phyloP scores from a whole-genome alignment of 2,329 filamentous ascomycete genomes.

The Aspergillus felis region DNA sequence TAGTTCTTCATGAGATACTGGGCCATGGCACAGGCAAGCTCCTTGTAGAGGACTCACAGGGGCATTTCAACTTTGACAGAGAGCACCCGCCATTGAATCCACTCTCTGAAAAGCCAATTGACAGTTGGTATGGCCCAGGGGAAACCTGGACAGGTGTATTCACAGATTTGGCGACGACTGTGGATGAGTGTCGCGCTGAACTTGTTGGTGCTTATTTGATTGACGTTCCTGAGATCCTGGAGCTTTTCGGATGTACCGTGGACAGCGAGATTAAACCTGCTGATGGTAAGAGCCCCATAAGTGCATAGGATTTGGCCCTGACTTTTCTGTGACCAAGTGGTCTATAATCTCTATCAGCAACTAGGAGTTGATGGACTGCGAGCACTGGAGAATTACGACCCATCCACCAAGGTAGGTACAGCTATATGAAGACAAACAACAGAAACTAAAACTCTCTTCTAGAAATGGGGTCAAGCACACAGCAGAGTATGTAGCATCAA shows the following conservation, averaged over 20 bases:
- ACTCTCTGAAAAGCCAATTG: constrained; percentile 52
- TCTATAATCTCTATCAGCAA: constrained; percentile 42
- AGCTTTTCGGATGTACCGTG: constrained; percentile 32
- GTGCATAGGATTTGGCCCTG: constrained; percentile 14
- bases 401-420: constrained; percentile 41
- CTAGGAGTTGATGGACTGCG: constrained; percentile 41
- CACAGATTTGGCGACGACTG: constrained; percentile 54
- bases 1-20: constrained; percentile 51
- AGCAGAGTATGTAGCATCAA: constrained; percentile 6
- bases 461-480: constrained; percentile 17
- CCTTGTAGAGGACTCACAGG: constrained; percentile 51
- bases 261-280: constrained; percentile 6
- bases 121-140: constrained; percentile 53
- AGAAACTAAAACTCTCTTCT: neutral
- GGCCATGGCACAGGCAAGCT: constrained; percentile 64
- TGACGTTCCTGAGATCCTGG: constrained; percentile 42
- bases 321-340: constrained; percentile 30
- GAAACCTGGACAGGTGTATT: constrained; percentile 63
- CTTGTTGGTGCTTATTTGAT: constrained; percentile 45
- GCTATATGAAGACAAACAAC: neutral
- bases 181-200: constrained; percentile 54
- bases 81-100: constrained; percentile 55
- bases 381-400: constrained; percentile 38
- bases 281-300: constrained; percentile 7
- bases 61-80: constrained; percentile 47